A percentile compares a stretch with the other conserved stretches of the same genome.
These are phyloP conservation scores for Colletotrichum cordylinicola DNA, from an alignment of 2,329 filamentous ascomycete genomes.

Conservation along the genomic window DNA sequence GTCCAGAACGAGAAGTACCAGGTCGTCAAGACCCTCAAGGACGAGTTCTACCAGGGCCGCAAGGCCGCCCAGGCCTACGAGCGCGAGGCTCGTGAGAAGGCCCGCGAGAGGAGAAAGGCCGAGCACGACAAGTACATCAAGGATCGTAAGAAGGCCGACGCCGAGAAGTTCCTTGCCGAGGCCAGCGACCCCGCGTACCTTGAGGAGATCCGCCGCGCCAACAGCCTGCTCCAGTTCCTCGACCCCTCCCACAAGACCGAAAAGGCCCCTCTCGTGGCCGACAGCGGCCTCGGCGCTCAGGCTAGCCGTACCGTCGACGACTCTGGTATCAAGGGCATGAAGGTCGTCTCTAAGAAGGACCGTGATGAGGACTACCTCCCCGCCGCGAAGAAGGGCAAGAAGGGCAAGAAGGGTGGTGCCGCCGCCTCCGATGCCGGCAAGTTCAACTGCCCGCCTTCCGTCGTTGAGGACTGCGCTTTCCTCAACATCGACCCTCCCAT, in stretches of 20 bases:
- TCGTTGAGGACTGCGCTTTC: conserved; percentile 88
- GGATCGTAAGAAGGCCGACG: conserved; percentile 77
- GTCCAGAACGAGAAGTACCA: conserved; percentile 88
- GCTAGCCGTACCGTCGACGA: conserved; percentile 85
- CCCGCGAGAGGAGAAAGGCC: conserved; percentile 78
- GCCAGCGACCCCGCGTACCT: conserved; percentile 87
- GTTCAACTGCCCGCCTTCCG: conserved; percentile 87
- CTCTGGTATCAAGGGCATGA: conserved; percentile 83
- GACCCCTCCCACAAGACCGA: conserved; percentile 75
- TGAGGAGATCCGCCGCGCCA: conserved; percentile 89
- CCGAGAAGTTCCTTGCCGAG: conserved; percentile 78
- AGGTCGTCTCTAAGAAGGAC: conserved; percentile 84
- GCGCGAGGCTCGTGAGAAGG: conserved; percentile 78
- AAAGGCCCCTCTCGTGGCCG: conserved; percentile 68
- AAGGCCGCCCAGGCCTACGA: conserved; percentile 87
- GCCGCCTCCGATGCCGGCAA: conserved; percentile 47
- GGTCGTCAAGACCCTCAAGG: conserved; percentile 85
- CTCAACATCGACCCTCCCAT: conserved; percentile 89
- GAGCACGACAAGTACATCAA: conserved; percentile 79
- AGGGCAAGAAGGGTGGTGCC: conserved; percentile 75
- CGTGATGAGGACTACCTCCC: conserved; percentile 86
- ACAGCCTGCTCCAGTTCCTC: conserved; percentile 88
- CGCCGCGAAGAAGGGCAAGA: conserved; percentile 85
- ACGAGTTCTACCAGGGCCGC: conserved; percentile 82
- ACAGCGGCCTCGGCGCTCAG: conserved; percentile 78